Evolutionary conservation across 2,329 filamentous ascomycete species (phyloP), one percentile per base, ranked within the genome.

Genomic region (Ophiocordyceps camponoti-floridani): DNA sequence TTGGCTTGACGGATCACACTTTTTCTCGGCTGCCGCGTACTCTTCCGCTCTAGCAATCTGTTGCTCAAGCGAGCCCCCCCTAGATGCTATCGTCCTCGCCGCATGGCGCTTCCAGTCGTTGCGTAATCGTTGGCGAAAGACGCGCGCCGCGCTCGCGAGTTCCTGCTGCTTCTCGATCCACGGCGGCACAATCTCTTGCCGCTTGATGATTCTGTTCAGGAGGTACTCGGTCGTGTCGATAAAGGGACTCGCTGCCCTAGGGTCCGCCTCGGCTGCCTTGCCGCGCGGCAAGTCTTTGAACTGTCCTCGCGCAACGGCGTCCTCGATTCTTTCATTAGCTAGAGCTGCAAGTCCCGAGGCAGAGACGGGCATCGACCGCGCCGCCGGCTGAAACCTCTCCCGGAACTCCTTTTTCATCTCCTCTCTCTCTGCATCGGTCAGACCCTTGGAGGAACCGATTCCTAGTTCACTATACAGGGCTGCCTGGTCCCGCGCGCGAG

Each of bases 161-260:
- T 95, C 87, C 58, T 96, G 89, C 60, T 98, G 91, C 63, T 95
- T 96, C 62, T 98, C 91, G 47, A 98, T 96, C 91, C 91, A 98
- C 0, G 89, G 89, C 1, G 91, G 91, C 1, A 94, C 85, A 47
- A 96, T 84, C 18, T 94, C 88, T 61, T 98, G 91, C 47, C 83
- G 82, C 63, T 95, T 84, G 50, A 98, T 95, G 67, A 96, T 95
- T 63, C 93, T 91, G 64, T 98, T 96, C 82, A 96, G 82, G 54
- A 96, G 84, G 59, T 95, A 95, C 62, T 96, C 89, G 0, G 91
- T 96, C 0, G 89, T 96, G 56, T 96, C 86, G 46, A 96, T 77
- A 55, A 94, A 96, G 0, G 91, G 87, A 52, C 82, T 93, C 52
- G 81, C 82, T 1, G 84, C 83, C 51, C 84, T 79, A 43, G 84